A percentile compares a stretch with the other conserved stretches of the same genome.
Conservation (phyloP, 164 flowering plant genomes). For the Chimonanthus salicifolius region DNA sequence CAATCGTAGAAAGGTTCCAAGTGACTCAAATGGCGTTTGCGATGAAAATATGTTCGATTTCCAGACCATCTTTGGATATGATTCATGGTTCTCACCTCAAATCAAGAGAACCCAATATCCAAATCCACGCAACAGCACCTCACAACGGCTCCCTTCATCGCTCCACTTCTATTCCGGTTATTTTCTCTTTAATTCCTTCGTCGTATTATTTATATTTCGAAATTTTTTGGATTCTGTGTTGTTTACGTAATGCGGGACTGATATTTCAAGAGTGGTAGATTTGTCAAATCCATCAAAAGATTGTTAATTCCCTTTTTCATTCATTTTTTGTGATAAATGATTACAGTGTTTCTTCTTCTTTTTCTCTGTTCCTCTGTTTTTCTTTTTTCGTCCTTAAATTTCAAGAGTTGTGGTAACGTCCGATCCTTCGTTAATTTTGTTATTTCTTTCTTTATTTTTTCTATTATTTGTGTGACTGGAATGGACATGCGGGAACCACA, state of each 20-base stretch:
- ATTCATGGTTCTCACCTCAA: slow-evolving; percentile 14
- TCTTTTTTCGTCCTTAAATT: neutral
- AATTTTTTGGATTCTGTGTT: neutral
- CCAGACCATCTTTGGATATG: slow-evolving; percentile 10
- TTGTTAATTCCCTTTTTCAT: too few species aligned
- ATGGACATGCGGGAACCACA: neutral
- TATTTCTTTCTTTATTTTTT: neutral
- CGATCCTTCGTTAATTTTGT: neutral
- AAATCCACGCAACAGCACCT: slow-evolving; percentile 12
- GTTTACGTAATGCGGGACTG: too few species aligned
- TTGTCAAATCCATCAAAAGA: neutral
- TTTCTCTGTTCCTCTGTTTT: neutral
- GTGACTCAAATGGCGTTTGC: slow-evolving; percentile 10
- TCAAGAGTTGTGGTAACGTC: neutral
- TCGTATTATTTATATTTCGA: neutral
- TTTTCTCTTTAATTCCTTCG: neutral
- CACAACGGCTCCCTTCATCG: slow-evolving; percentile 24
- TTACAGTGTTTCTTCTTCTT: neutral
- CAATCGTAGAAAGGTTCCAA: too few species aligned
- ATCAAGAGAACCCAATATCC: slow-evolving; percentile 10
- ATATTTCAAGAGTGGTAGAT: too few species aligned
- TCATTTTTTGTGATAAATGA: neutral
- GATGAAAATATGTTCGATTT: slow-evolving; percentile 5
- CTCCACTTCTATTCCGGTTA: slow-evolving; percentile 27
- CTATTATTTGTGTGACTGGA: neutral